Base-by-base conservation (phyloP, 805 yeast species). In the Wickerhamomyces bisporus region DNA sequence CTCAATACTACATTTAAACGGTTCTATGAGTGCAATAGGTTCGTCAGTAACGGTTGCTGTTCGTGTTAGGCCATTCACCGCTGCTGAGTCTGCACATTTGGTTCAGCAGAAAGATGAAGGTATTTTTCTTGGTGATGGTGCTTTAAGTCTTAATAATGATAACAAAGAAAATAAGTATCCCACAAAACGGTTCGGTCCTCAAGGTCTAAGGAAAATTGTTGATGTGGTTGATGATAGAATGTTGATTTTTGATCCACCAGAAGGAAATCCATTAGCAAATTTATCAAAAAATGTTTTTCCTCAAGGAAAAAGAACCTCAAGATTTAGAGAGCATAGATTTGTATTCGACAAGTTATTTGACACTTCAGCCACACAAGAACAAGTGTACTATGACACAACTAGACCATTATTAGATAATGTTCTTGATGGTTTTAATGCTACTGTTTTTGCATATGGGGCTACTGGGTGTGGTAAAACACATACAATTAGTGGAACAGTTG, bases 391-490 rank as follows among this genome's bases (percentile, higher is more conserved):
- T 19, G 58, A 61, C 23, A 86, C 95, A 1, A 77, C 95, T 0
- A 65, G 70, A 35, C 91, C 95, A 0, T 64, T 87, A 34, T 65
- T 89, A 7, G 86, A 80, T 43, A 73, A 81, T 28, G 79, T 87
- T 0, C 58, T 89, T 30, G 93, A 85, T 44, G 98, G 97, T 1
- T 86, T 67, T 60, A 88, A 91, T 57, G 81, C 95, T 6, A 87
- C 96, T 0, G 86, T 89, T 0, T 89, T 89, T 65, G 97, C 98
- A 1, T 89, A 89, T 57, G 98, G 98, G 1, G 95, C 98, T 21
- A 89, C 98, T 0, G 98, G 98, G 0, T 89, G 97, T 60, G 98
- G 98, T n/a, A 89, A 89, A 56, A 89, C 97, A 0, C 87, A 83
- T 57, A 89, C 98, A 0, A 84, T 89, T 24, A 75, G 82, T 55